Conservation (phyloP, 208 protist genomes). For the Leptomonas pyrrhocoris region DNA sequence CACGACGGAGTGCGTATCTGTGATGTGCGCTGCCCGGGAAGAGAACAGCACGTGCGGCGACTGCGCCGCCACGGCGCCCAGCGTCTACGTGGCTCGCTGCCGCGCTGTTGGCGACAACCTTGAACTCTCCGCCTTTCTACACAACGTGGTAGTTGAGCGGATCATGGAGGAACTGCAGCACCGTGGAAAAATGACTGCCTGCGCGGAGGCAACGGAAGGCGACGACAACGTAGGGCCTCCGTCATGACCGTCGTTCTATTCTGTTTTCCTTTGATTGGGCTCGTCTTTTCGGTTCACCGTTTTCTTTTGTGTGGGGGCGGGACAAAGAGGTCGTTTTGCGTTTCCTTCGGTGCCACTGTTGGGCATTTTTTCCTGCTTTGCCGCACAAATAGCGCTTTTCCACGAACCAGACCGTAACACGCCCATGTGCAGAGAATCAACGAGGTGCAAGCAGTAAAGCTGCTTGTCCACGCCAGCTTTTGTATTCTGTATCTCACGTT, state of each 20-base stretch:
- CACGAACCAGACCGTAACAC: too few species aligned
- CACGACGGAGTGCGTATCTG: slow-evolving; percentile 11
- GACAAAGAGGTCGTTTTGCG: too few species aligned
- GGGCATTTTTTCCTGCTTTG: too few species aligned
- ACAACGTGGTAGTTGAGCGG: slow-evolving; percentile 28
- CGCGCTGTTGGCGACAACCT: slow-evolving; percentile 12
- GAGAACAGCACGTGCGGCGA: background rate
- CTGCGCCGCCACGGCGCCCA: background rate
- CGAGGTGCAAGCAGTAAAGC: too few species aligned
- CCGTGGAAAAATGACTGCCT: background rate
- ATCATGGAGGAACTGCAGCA: slow-evolving; percentile 15
- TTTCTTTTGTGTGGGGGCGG: background rate
- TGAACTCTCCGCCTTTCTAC: slow-evolving; percentile 18
- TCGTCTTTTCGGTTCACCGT: background rate
- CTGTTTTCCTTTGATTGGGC: background rate
- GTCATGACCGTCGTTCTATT: too few species aligned
- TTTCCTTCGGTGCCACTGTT: too few species aligned
- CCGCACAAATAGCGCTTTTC: too few species aligned
- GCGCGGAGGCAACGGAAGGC: background rate
- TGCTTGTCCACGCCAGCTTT: too few species aligned
- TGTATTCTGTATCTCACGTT: too few species aligned
- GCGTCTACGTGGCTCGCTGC: slow-evolving; percentile 23
- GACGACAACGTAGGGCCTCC: background rate
- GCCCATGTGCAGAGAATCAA: too few species aligned
- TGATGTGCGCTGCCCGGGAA: background rate